Conservation (phyloP, 306 rosid species). For the Vigna angularis region DNA sequence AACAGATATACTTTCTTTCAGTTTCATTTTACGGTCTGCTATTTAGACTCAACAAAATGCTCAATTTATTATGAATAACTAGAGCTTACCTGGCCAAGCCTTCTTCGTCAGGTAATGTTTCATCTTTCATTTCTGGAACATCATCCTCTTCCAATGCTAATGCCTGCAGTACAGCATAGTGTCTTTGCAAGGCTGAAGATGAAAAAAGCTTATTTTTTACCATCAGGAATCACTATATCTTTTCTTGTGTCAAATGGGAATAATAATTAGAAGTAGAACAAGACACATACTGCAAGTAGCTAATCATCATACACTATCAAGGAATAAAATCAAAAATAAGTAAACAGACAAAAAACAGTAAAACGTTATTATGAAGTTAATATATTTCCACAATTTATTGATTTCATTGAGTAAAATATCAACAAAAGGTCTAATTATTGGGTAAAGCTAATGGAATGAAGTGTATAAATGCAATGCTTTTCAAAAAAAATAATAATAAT, state of each 20-base stretch:
- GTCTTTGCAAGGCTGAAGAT: slow-evolving; percentile 87
- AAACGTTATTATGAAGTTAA: slow-evolving; percentile 18
- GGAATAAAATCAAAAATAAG: slow-evolving; percentile 7
- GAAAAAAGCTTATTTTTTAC: slow-evolving; percentile 40
- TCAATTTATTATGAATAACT: slow-evolving; percentile 27
- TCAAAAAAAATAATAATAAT: not conserved
- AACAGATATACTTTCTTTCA: not conserved
- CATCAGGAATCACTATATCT: slow-evolving; percentile 36
- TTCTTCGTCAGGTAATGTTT: slow-evolving; percentile 90
- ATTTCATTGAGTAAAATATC: slow-evolving; percentile 4
- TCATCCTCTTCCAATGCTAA: slow-evolving; percentile 90
- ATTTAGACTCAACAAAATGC: slow-evolving; percentile 26
- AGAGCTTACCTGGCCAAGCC: slow-evolving; percentile 78
- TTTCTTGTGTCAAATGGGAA: slow-evolving; percentile 17
- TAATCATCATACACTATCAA: slow-evolving; percentile 2
- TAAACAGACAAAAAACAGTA: slow-evolving; percentile 6
- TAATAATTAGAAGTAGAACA: slow-evolving; percentile 21
- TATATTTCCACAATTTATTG: not conserved
- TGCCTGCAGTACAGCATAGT: slow-evolving; percentile 87
- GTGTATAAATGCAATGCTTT: slow-evolving; percentile 7
- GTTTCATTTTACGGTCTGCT: slow-evolving; percentile 7
- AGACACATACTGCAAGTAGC: not conserved
- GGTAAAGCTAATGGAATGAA: slow-evolving; percentile 4
- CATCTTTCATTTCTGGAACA: slow-evolving; percentile 82
- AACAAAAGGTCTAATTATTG: not conserved